phyloP scores from a whole-genome alignment of 2,329 filamentous ascomycete species.

The Neopestalotiopsis sp. region DNA sequence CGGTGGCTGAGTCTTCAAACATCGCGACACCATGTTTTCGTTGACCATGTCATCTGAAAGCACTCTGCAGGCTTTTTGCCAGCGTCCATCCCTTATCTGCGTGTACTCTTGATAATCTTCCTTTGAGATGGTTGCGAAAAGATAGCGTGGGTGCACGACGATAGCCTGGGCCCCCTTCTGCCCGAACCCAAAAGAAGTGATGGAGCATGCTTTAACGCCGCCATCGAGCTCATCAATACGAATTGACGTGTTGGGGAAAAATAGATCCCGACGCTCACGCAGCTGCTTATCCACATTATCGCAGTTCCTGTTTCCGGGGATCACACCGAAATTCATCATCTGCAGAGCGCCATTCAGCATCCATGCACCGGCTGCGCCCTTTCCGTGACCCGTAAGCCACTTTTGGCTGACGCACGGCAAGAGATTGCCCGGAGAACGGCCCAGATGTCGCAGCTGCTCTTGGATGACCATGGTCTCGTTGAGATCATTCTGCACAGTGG shows the following conservation, averaged over 20 bases:
- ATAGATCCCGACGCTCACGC: not conserved
- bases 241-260: not conserved
- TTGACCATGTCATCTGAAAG: too few species aligned
- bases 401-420: conserved; percentile 40
- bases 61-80: too few species aligned
- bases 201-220: not conserved
- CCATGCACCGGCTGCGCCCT: conserved; percentile 75
- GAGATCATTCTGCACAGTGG: conserved; percentile 42
- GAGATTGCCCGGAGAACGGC: conserved; percentile 38
- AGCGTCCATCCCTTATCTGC: too few species aligned
- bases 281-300: conserved; percentile 73
- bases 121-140: too few species aligned
- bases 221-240: too few species aligned
- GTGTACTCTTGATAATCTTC: too few species aligned
- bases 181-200: conserved; percentile 50
- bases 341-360: conserved; percentile 99
- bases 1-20: too few species aligned
- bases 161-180: conserved; percentile 42
- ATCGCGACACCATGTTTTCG: too few species aligned
- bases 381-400: conserved; percentile 43
- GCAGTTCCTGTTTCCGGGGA: conserved; percentile 96
- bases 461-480: conserved; percentile 44
- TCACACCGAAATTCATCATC: conserved; percentile 89
- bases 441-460: conserved; percentile 40
- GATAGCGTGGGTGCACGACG: too few species aligned